Evolutionary conservation across 2,329 filamentous ascomycete species (phyloP).

Genomic region (Fusarium papillatum): DNA sequence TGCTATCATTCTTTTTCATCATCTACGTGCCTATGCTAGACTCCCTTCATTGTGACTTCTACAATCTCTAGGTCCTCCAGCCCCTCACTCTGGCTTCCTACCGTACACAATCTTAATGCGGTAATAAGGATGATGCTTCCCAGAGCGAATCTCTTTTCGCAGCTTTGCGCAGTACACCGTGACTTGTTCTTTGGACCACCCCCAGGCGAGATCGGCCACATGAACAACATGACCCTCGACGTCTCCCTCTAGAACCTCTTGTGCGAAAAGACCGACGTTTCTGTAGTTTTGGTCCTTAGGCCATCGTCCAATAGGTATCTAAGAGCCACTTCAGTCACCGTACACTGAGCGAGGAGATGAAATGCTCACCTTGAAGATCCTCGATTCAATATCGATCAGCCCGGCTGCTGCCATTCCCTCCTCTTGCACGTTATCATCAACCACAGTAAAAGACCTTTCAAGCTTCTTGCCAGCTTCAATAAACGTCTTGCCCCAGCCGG

Average conservation of each 20-base stretch:
- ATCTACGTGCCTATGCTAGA: not conserved
- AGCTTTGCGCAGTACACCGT: constrained; percentile 1
- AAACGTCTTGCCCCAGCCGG: not conserved
- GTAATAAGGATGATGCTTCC: constrained; percentile 2
- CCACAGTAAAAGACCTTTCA: not conserved
- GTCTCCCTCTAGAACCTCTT: constrained; percentile 3
- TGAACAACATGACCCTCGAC: constrained; percentile 10
- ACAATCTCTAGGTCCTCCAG: not conserved
- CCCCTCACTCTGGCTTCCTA: not conserved
- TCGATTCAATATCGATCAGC: constrained; percentile 1
- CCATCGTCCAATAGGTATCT: constrained; percentile 22
- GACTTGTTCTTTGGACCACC: not conserved
- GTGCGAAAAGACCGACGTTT: constrained; percentile 9
- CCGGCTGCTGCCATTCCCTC: not conserved
- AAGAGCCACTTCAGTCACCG: not conserved
- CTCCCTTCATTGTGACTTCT: not conserved
- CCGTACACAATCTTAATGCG: not conserved
- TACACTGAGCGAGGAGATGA: not conserved
- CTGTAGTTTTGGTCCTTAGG: constrained; percentile 2
- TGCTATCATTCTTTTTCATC: not conserved
- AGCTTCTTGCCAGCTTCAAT: not conserved
- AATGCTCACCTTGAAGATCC: constrained; percentile 6
- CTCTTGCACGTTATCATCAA: not conserved
- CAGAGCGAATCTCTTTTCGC: not conserved
- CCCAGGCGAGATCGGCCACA: not conserved